Evolutionary conservation across 257 asterid genomes (phyloP), one percentile per base, ranked within the genome.

Genomic region (Penstemon eatonii): DNA sequence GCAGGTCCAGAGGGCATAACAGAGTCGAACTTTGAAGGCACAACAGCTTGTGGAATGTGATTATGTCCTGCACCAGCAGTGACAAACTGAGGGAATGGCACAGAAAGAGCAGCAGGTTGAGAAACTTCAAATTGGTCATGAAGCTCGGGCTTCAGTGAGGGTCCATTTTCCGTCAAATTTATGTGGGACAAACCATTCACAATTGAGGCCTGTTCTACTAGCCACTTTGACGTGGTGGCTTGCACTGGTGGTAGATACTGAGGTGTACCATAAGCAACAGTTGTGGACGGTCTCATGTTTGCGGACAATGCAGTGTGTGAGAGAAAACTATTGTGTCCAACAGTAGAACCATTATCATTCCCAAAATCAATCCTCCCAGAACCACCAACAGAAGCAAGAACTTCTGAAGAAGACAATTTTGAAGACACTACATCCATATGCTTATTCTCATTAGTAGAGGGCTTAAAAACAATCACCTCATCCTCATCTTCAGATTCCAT

Each of bases 381-480:
- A 76, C 70, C 81, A 61, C 67, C 65, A 46, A 55, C 80, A 72
- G 84, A 47, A 69, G 72, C 67, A 66, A 69, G 77, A 71, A 61
- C 43, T 55, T 70, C 81, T 1, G 79, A 62, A 47, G 81, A 65
- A 25, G 71, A 50, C 74, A 65, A 60, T 38, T 78, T 78, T 57
- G 82, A 71, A 49, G 80, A 68, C 43, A 78, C 67, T 6, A 78
- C 87, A 56, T 85, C 89, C 13, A 75, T 57, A 53, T 69, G 81
- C 82, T 84, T 94, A 74, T 91, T 94, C 74, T 91, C 96, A 53
- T 72, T 61, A n/a, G 74, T 56, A 9, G 83, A 71, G 6, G 99
- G 99, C 86, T 86, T 89, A 73, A 94, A 94, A 50, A 94, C 83
- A 63, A 94, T 94, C 75, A 89, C 97, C 80, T 89, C 96, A 15